Base-by-base conservation (phyloP, 2,329 filamentous ascomycete genomes). In the Zymoseptoria tritici region DNA sequence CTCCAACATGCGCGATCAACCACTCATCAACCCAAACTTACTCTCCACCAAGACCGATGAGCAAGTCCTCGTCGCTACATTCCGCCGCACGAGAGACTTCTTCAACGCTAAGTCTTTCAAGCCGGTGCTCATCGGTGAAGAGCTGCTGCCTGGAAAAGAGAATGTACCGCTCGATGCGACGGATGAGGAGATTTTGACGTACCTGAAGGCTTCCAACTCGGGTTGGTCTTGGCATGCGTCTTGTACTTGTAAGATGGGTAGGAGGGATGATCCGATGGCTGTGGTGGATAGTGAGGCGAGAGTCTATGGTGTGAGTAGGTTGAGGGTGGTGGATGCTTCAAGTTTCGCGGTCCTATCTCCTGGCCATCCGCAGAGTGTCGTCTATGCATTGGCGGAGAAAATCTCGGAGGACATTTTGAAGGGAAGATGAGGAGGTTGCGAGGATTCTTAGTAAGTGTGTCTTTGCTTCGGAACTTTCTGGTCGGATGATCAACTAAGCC, bases 21-120 rank as follows among this genome's bases (percentile, higher is more conserved):
- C 76, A 0, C 36, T 69, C 11, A 68, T 77, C 50, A 65, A 75
- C 50, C 72, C 73, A 0, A 68, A 68, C 31, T 76, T 73, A 73
- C 66, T 77, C 2, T 72, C 70, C 3, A 57, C 72, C 24, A 62
- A 64, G 0, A 62, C 64, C 0, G 75, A 77, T 55, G 57, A 68
- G 22, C 66, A 70, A 11, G 49, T 77, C 1, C 71, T 70, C 0
- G 52, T 77, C 0, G 68, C 69, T 1, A 64, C 66, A 2, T 72
- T 69, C 64, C 71, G 70, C 24, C 61, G 78, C 6, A 56, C 57
- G 3, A 69, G 74, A 6, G 52, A 50, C 6, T 11, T 50, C 20
- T 50, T 71, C 54, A 58, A 58, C 0, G 64, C 69, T 0, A 50
- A 60, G 0, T 68, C 63, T 1, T 67, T 74, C 51, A 56, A 67